Conservation (phyloP, 176 grass and related monocot species). For the Themeda triandra region DNA sequence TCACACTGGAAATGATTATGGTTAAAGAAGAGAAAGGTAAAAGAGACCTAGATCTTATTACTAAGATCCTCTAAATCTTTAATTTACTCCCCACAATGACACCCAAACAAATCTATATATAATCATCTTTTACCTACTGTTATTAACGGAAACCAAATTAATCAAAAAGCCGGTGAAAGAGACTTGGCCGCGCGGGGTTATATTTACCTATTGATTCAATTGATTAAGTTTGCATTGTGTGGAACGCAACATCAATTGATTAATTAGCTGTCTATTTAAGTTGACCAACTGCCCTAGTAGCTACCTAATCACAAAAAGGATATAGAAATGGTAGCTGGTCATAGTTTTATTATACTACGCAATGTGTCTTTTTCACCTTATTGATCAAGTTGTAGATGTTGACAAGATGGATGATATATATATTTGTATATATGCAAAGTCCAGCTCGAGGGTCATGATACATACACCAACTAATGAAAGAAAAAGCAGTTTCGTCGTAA, state of each 20-base stretch:
- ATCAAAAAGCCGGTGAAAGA: background rate
- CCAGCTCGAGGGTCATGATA: background rate
- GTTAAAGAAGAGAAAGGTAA: background rate
- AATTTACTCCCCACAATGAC: background rate
- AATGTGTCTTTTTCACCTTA: slow-evolving; percentile 9
- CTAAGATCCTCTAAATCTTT: background rate
- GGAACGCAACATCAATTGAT: slow-evolving; percentile 6
- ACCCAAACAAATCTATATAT: background rate
- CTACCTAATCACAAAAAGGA: background rate
- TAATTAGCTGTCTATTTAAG: slow-evolving; percentile 8
- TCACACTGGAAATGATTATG: background rate
- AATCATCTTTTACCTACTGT: background rate
- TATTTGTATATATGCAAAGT: background rate
- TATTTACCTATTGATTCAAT: background rate
- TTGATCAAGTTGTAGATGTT: slow-evolving; percentile 15
- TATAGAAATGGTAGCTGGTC: background rate
- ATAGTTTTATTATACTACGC: slow-evolving; percentile 21
- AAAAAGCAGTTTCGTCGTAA: background rate
- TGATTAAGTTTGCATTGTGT: slow-evolving; percentile 16
- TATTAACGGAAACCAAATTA: background rate
- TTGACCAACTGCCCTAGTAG: slow-evolving; percentile 37
- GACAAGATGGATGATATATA: slow-evolving; percentile 14
- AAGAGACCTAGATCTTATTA: slow-evolving; percentile 7
- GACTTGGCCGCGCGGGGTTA: background rate
- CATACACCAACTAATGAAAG: slow-evolving; percentile 6